Evolutionary conservation across 441 rosid species (phyloP).

Genomic region (Jatropha multifida): DNA sequence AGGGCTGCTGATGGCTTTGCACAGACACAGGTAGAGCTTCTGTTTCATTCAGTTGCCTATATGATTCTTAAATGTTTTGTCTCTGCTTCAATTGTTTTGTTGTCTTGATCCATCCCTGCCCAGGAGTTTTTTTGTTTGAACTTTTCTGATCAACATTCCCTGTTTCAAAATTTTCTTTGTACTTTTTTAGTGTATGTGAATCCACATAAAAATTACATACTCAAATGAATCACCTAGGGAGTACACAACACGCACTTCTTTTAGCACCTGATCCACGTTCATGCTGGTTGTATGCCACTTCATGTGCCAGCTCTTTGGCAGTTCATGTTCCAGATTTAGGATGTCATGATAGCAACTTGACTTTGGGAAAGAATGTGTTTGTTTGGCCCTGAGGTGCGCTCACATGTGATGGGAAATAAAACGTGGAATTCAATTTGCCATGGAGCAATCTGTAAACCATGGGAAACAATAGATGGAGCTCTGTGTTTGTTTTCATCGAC

Average conservation of each 20-base stretch:
- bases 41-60: not conserved
- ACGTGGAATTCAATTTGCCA: not conserved
- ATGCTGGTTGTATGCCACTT: not conserved
- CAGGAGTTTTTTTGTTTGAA: not conserved
- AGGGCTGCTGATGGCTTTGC: slow-evolving; percentile 45
- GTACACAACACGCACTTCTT: not conserved
- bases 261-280: not conserved
- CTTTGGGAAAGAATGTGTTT: not conserved
- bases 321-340: not conserved
- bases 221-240: not conserved
- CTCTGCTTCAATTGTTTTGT: not conserved
- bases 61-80: not conserved
- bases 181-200: not conserved
- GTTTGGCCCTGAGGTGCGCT: not conserved
- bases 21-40: slow-evolving; percentile 53
- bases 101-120: not conserved
- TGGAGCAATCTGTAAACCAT: not conserved
- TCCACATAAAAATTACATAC: not conserved
- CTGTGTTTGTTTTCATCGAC: too few species aligned
- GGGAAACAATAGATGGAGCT: not conserved
- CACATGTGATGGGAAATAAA: not conserved
- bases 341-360: not conserved
- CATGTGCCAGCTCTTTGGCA: not conserved
- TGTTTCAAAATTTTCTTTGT: not conserved
- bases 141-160: not conserved